phyloP scores from a whole-genome alignment of 225 moss, liverwort and hornwort genomes.

The Marchantia paleacea region DNA sequence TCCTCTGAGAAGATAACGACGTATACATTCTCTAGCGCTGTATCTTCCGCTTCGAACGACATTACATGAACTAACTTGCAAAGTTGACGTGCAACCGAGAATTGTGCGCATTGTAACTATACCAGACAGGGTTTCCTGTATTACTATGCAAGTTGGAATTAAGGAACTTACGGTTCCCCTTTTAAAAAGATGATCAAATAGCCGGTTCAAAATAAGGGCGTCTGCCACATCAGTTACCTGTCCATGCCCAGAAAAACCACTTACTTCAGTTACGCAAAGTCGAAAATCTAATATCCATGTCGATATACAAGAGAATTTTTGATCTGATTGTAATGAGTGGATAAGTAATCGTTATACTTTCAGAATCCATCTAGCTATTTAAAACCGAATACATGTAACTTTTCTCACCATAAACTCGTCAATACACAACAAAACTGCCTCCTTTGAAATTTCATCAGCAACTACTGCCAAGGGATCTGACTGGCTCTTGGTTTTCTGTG shows the following conservation, averaged over 20 bases:
- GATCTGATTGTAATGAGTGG: not conserved
- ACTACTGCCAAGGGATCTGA: conserved; percentile 77
- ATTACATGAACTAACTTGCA: no score
- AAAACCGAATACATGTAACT: not conserved
- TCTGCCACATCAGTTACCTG: conserved; percentile 94
- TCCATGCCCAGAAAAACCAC: not conserved
- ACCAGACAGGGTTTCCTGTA: not conserved
- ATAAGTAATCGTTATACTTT: no score
- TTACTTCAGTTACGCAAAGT: no score
- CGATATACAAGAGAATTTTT: no score
- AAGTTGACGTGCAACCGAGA: no score
- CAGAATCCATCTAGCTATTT: no score
- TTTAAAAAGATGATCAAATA: conserved; percentile 84
- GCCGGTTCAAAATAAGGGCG: conserved; percentile 81
- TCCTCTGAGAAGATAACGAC: not conserved
- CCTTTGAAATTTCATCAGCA: conserved; percentile 61
- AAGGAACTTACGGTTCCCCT: conserved; percentile 57
- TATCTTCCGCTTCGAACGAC: no score
- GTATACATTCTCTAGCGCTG: not conserved
- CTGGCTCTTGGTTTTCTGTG: conserved; percentile 66
- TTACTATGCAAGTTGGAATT: not conserved
- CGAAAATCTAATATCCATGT: no score
- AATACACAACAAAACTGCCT: conserved; percentile 66
- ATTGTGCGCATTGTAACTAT: no score
- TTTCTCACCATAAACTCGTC: conserved; percentile 84